A percentile compares a stretch with the other conserved stretches of the same genome.
Conservation (phyloP, 1,284 basidiomycete genomes). For the Tilletia indica region DNA sequence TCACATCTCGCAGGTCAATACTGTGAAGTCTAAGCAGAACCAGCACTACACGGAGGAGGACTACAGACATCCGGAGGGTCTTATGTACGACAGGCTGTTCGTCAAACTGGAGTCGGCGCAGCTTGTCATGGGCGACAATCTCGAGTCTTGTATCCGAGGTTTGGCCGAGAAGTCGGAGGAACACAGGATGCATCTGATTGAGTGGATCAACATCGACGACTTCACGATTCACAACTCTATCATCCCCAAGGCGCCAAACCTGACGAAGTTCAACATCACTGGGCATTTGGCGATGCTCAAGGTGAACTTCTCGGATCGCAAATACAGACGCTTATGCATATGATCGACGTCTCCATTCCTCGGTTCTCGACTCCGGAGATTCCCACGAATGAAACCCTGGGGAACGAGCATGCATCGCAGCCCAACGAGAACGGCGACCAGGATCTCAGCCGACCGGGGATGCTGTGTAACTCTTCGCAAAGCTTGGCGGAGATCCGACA, state of each 20-base stretch:
- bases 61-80: constrained; percentile 78
- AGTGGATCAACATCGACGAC: constrained; percentile 88
- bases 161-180: constrained; percentile 64
- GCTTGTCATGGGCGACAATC: constrained; percentile 85
- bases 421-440: not conserved
- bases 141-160: constrained; percentile 71
- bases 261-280: constrained; percentile 87
- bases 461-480: constrained; percentile 2
- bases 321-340: constrained; percentile 89
- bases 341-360: constrained; percentile 88
- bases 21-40: constrained; percentile 80
- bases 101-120: constrained; percentile 82
- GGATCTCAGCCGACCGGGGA: not conserved
- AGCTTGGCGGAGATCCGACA: constrained; percentile 21
- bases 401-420: not conserved
- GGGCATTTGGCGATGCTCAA: constrained; percentile 85
- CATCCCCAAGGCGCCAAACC: constrained; percentile 76
- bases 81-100: constrained; percentile 94
- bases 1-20: constrained; percentile 79
- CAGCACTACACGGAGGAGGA: constrained; percentile 86
- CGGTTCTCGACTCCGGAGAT: constrained; percentile 51
- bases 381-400: not conserved
- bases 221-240: constrained; percentile 92
- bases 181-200: constrained; percentile 69
- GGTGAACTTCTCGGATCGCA: constrained; percentile 90